Evolutionary conservation across 139 green algal species (phyloP), one percentile per base, ranked within the genome.

Genomic region (Micromonas commoda): DNA sequence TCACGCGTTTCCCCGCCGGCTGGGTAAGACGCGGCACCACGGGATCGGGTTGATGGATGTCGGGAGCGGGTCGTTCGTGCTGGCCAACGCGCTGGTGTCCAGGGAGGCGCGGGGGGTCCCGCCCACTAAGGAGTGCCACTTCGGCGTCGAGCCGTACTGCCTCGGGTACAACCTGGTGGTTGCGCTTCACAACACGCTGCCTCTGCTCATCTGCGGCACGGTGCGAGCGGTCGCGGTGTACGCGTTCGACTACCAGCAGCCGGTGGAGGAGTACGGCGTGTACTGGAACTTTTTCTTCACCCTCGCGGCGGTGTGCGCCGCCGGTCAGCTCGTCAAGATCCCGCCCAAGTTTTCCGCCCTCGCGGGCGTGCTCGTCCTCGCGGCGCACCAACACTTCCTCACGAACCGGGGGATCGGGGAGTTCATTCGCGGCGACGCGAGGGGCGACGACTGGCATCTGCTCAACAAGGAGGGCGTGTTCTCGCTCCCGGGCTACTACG

Each of bases 241-340:
- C 1, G 76, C 71, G 0, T 53, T 89, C 0, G 86, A 84, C 53
- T 97, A 97, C 77, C 89, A 93, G 81, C 82, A 78, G n/a, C 72
- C 81, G 23, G 82, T 85, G 64, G 66, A 53, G 19, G 73, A 98
- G 86, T 97, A 98, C 82, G 93, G 94, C 2, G 79, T 88, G 68
- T 88, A 97, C 77, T 98, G 94, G 94, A 98, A 98, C 84, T 98
- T 98, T 79, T 98, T 98, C 83, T 79, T 89, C 70, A 97, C 93
- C 9, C 83, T 97, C 2, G 93, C 91, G 0, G 83, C 73, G n/a
- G 82, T 97, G 21, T 75, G 67, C 2, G 60, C 87, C 51, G 37
- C 87, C 54, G 71, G 70, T 2, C 64, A 9, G n/a, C 35, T 32
- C 2, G 24, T 76, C 23, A 9, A 64, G 35, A 23, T 66, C 24